These are phyloP conservation scores for Phallus indusiatus DNA, from an alignment of 768 basidiomycete species.

Conservation along the genomic window DNA sequence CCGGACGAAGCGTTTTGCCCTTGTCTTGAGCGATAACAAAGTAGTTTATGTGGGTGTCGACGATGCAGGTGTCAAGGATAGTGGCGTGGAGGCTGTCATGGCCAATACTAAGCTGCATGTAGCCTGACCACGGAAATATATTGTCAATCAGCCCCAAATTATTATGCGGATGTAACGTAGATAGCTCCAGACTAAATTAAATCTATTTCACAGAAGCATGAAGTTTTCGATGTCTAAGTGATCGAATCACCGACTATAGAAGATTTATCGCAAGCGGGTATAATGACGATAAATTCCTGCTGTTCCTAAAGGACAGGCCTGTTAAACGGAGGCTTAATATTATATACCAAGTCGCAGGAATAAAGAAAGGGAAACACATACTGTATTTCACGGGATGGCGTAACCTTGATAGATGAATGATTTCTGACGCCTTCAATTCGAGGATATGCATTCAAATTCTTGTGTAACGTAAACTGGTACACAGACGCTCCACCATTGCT, in stretches of 20 bases:
- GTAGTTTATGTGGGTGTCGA: conserved; percentile 33
- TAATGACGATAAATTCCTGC: neutral
- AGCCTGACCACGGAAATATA: neutral
- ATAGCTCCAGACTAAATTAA: no score
- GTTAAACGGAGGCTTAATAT: neutral
- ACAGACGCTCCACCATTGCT: conserved; percentile 87
- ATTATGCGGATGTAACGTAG: no score
- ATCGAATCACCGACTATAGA: no score
- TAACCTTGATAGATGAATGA: conserved; percentile 54
- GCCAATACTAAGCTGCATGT: conserved; percentile 10
- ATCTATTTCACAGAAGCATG: no score
- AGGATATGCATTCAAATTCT: conserved; percentile 94
- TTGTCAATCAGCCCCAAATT: neutral
- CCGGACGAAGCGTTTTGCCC: conserved; percentile 39
- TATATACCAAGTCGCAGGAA: neutral
- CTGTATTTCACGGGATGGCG: neutral
- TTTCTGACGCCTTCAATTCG: conserved; percentile 77
- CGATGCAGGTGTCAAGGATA: conserved; percentile 40
- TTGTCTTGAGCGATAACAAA: conserved; percentile 19
- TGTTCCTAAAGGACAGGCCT: neutral
- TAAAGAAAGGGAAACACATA: neutral
- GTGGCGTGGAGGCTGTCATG: conserved; percentile 49
- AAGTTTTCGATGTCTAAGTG: no score
- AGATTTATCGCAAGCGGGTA: neutral
- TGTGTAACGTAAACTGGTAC: conserved; percentile 97